Conservation (phyloP, 345 rosid genomes). For the Citrus reticulata region DNA sequence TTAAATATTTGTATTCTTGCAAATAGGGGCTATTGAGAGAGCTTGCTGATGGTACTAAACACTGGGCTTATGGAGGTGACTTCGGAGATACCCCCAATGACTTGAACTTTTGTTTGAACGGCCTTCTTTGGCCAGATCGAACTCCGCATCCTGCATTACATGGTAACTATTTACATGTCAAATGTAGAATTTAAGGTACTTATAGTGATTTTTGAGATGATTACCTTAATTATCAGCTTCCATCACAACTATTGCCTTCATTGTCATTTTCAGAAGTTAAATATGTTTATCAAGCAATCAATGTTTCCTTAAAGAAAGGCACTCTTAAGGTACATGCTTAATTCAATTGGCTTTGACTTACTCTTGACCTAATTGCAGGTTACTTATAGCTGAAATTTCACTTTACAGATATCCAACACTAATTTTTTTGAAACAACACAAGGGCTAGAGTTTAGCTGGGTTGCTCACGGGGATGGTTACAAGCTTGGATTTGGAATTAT, state of each 20-base stretch:
- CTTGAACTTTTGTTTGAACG: constrained; percentile 89
- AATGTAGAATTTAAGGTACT: neutral
- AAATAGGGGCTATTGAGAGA: constrained; percentile 74
- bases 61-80: constrained; percentile 99
- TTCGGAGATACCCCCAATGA: constrained; percentile 96
- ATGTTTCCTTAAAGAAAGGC: constrained; percentile 49
- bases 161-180: constrained; percentile 43
- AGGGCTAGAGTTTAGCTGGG: constrained; percentile 75
- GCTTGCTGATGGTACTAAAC: constrained; percentile 55
- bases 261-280: constrained; percentile 74
- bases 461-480: constrained; percentile 62
- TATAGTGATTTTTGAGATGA: neutral
- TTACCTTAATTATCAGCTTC: constrained; percentile 17
- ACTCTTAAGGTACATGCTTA: constrained; percentile 47
- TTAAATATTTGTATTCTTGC: constrained; percentile 12
- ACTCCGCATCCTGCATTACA: constrained; percentile 90
- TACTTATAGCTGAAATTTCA: constrained; percentile 16
- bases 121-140: constrained; percentile 93
- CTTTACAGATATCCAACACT: constrained; percentile 66
- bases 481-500: constrained; percentile 71
- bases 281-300: constrained; percentile 79
- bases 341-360: constrained; percentile 7
- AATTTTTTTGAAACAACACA: constrained; percentile 65
- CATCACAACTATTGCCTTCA: constrained; percentile 16
- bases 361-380: constrained; percentile 4